Evolutionary conservation across 2,329 filamentous ascomycete species (phyloP).

Genomic region (Calycina herbarum): DNA sequence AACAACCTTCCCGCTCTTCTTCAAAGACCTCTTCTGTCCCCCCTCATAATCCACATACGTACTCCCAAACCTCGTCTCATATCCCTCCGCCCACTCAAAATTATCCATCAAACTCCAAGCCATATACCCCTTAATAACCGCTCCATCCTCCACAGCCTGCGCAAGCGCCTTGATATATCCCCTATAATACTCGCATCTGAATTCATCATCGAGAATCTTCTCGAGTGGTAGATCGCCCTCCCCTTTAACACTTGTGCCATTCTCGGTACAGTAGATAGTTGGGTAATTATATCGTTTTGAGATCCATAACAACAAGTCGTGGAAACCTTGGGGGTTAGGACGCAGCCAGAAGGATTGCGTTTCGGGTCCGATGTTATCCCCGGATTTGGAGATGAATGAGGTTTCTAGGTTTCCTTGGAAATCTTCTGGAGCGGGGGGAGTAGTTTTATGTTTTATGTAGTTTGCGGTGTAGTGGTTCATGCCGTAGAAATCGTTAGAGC

Average conservation of each 20-base stretch:
- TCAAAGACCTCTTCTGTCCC: slow-evolving; percentile 76
- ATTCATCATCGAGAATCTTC: slow-evolving; percentile 76
- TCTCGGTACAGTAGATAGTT: slow-evolving; percentile 85
- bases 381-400: slow-evolving; percentile 68
- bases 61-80: slow-evolving; percentile 82
- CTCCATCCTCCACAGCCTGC: slow-evolving; percentile 71
- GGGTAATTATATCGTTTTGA: slow-evolving; percentile 74
- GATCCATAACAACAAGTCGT: slow-evolving; percentile 74
- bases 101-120: slow-evolving; percentile 83
- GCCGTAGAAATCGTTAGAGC: slow-evolving; percentile 91
- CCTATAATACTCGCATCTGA: slow-evolving; percentile 77
- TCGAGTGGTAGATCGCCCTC: slow-evolving; percentile 75
- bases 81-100: slow-evolving; percentile 68
- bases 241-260: slow-evolving; percentile 79
- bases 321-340: slow-evolving; percentile 74
- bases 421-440: slow-evolving; percentile 62
- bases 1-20: slow-evolving; percentile 78
- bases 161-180: slow-evolving; percentile 77
- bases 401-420: slow-evolving; percentile 75
- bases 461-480: slow-evolving; percentile 94
- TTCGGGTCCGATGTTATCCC: slow-evolving; percentile 74
- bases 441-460: slow-evolving; percentile 74
- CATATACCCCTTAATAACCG: slow-evolving; percentile 77
- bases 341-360: slow-evolving; percentile 82
- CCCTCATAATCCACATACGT: slow-evolving; percentile 81